Percentiles rank a stretch among this genome's conserved stretches.
These are phyloP conservation scores for Colletotrichum eleusines DNA, from an alignment of 2,329 filamentous ascomycete genomes.

Conservation along the genomic window DNA sequence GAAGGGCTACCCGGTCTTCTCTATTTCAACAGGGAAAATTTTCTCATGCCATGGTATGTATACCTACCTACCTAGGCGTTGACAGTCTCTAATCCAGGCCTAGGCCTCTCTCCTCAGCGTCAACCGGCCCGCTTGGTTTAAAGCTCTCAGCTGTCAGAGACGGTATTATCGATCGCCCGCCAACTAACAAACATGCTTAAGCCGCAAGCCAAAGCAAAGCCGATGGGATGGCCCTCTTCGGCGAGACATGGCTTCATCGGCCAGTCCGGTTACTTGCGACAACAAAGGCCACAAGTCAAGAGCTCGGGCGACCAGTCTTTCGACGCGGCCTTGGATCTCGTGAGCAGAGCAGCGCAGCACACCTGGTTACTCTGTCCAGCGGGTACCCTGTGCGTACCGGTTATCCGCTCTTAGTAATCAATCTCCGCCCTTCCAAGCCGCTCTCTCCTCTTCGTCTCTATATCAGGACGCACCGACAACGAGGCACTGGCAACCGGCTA, in stretches of 20 bases:
- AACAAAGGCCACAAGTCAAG: neutral
- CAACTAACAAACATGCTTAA: neutral
- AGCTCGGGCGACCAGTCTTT: slow-evolving; percentile 21
- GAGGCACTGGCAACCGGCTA: slow-evolving; percentile 19
- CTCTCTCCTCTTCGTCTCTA: neutral
- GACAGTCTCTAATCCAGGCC: neutral
- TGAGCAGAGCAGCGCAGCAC: slow-evolving; percentile 21
- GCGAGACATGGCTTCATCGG: slow-evolving; percentile 1
- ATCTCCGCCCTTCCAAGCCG: neutral
- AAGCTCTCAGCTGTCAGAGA: slow-evolving; percentile 21
- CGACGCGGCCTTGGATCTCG: slow-evolving; percentile 21
- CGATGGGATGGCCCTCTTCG: slow-evolving; percentile 7
- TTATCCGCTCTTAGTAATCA: slow-evolving; percentile 27
- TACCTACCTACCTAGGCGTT: neutral
- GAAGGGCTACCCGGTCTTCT: slow-evolving; percentile 26
- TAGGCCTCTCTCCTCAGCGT: neutral
- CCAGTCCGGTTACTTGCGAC: neutral
- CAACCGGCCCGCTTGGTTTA: slow-evolving; percentile 28
- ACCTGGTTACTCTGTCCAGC: neutral
- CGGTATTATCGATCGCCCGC: neutral
- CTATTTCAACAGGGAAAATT: neutral
- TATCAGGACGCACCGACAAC: slow-evolving; percentile 29
- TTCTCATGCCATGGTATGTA: slow-evolving; percentile 9
- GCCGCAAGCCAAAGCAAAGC: slow-evolving; percentile 17
- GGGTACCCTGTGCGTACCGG: slow-evolving; percentile 26